Conservation (phyloP, 257 asterid genomes). For the Solanum habrochaites region DNA sequence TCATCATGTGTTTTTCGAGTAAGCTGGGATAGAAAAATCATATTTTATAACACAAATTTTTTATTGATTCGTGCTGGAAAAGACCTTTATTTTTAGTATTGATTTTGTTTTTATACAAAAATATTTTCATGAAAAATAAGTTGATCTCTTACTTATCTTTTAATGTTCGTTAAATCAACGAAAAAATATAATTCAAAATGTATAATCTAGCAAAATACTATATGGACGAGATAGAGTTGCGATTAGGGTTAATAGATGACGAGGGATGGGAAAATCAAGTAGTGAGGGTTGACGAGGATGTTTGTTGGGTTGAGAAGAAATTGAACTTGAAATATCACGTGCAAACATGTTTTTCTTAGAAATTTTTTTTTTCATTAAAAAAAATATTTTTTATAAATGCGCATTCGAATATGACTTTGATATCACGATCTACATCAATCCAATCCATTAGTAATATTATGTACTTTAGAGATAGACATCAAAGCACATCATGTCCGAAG, state of each 20-base stretch:
- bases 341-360: no score
- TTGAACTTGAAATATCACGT: no score
- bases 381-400: not conserved
- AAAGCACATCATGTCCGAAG: rapidly evolving
- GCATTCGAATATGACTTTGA: no score
- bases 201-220: not conserved
- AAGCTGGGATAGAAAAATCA: not conserved
- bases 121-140: not conserved
- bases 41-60: not conserved
- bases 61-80: not conserved
- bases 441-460: not conserved
- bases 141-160: not conserved
- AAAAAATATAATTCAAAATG: no score
- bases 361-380: no score
- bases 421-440: not conserved
- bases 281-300: not conserved
- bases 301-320: no score
- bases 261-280: not conserved
- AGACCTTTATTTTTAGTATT: not conserved
- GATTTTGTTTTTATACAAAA: no score
- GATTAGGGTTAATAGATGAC: no score
- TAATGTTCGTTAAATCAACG: rapidly evolving
- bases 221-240: not conserved
- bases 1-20: not conserved
- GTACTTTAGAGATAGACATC: not conserved